Evolutionary conservation across 768 basidiomycete genomes (phyloP), one percentile per base, ranked within the genome.

Genomic region (Tephrocybe rancida): DNA sequence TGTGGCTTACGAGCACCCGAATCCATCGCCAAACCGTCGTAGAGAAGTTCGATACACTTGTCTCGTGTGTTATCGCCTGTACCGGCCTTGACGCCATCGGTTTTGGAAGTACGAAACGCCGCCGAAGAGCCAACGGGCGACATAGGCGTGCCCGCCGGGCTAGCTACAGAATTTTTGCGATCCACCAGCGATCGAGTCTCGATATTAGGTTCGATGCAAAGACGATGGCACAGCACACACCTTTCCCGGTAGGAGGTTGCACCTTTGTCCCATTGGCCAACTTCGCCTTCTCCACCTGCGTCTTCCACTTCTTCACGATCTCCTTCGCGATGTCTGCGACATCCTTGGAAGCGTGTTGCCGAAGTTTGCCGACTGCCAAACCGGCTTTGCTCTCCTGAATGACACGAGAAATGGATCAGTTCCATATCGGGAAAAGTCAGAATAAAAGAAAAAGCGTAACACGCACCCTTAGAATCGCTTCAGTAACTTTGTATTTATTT

Each of bases 291-390:
- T 94, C 92, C 29, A 96, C 95, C 55, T 88, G 87, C 26, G 74
- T 80, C 71, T 95, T 95, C 94, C 94, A 97, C 64, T 87, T 89
- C 71, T 86, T 91, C 44, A 97, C 95, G 41, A 95, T 76, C 59
- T 93, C 92, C 69, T 95, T 96, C 16, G 95, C 92, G 5, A 90
- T 74, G 59, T 92, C 89, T 7, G 91, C 68, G 8, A 97, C 85
- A 10, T 85, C 80, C 63, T 88, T 90, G 11, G 81, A 74, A 0
- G 80, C 73, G 69, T 94, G 88, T 26, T 80, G 77, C 43, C 94
- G 83, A 16, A 95, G 80, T 73, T 95, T 95, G 48, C 93, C 92
- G 2, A 97, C 92, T 0, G 92, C 90, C n/a, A 96, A 73, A 44
- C 94, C 94, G 3, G 87, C 89, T 70, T 90, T 95, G 69, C 92